These are phyloP conservation scores for Magnolia changhungtana DNA, from an alignment of 164 flowering plant genomes.

Conservation along the genomic window DNA sequence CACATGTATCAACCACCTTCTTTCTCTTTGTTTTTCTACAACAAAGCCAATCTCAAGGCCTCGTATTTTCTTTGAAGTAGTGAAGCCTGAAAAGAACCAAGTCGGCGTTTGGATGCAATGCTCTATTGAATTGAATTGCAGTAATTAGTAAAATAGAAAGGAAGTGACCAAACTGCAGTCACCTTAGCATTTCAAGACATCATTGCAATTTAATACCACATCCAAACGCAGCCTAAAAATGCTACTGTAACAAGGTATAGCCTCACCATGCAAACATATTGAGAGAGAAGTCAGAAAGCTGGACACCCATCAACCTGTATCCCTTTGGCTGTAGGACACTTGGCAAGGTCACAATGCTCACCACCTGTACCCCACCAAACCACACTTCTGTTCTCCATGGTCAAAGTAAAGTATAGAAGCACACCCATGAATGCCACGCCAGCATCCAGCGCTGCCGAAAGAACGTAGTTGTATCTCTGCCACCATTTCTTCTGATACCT, in stretches of 20 bases:
- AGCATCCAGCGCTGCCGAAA: conserved; percentile 90
- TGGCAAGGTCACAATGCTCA: conserved; percentile 71
- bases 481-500: conserved; percentile 82
- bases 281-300: conserved; percentile 18
- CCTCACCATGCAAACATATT: not conserved
- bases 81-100: too few relatives aligned
- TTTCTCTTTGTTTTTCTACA: not conserved
- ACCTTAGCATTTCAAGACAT: too few relatives aligned
- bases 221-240: not conserved
- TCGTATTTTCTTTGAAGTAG: not conserved
- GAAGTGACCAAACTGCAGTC: too few relatives aligned
- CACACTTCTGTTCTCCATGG: conserved; percentile 43
- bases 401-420: conserved; percentile 55
- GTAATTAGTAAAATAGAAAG: too few relatives aligned
- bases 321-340: conserved; percentile 82
- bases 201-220: too few relatives aligned
- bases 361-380: conserved; percentile 84
- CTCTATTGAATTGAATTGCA: not conserved
- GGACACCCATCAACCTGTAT: conserved; percentile 62
- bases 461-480: conserved; percentile 85
- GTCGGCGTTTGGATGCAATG: not conserved
- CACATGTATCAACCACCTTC: not conserved
- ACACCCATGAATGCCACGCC: conserved; percentile 93
- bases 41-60: not conserved
- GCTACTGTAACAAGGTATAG: not conserved